Conservation (phyloP, 768 basidiomycete species). For the Hemileccinum rubropunctum region DNA sequence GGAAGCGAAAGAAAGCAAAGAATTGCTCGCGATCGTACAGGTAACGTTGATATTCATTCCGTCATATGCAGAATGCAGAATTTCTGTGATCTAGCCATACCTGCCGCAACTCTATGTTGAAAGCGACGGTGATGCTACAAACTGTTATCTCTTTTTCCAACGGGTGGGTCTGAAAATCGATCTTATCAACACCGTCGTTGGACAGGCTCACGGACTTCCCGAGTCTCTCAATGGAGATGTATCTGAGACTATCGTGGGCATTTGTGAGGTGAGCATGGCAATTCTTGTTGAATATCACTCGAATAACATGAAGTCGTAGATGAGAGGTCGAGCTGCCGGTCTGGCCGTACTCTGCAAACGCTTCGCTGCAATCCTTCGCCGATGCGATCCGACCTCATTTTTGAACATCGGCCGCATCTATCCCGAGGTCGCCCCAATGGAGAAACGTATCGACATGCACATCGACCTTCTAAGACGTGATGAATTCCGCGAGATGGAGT, state of each 20-base stretch:
- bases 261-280: conserved; percentile 72
- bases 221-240: conserved; percentile 80
- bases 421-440: conserved; percentile 82
- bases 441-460: conserved; percentile 91
- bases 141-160: conserved; percentile 90
- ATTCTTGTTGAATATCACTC: neutral
- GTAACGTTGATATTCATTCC: conserved; percentile 34
- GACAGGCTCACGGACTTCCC: conserved; percentile 79
- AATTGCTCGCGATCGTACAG: conserved; percentile 81
- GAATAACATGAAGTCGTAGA: conserved; percentile 39
- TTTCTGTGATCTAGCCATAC: conserved; percentile 60
- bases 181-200: conserved; percentile 78
- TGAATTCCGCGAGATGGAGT: conserved; percentile 92
- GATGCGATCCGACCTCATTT: conserved; percentile 84
- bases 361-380: conserved; percentile 79
- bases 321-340: conserved; percentile 79
- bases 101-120: conserved; percentile 89
- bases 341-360: conserved; percentile 85
- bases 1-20: conserved; percentile 79
- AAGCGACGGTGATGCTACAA: conserved; percentile 84
- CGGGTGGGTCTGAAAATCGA: conserved; percentile 85
- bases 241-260: conserved; percentile 85
- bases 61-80: neutral
- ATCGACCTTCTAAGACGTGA: conserved; percentile 80
- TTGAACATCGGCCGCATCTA: conserved; percentile 79